Evolutionary conservation across 257 asterid species (phyloP).

Genomic region (Verbena officinalis): DNA sequence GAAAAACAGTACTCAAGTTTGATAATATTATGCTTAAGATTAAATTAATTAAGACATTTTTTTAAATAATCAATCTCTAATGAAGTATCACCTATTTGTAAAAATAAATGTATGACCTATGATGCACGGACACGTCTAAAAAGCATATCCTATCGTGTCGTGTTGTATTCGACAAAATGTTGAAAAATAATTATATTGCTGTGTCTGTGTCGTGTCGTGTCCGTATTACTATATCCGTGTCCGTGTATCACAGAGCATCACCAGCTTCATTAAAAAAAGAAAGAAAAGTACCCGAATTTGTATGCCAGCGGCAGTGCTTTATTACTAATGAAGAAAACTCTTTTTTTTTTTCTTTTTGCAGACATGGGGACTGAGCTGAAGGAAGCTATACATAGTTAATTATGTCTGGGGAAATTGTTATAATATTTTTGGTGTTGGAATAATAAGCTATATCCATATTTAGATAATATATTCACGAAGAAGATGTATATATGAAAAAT

Average conservation of each 20-base stretch:
- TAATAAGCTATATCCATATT: too few relatives aligned
- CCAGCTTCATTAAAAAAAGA: too few relatives aligned
- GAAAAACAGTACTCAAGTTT: neutral
- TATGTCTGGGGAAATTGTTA: too few relatives aligned
- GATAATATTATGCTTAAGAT: neutral
- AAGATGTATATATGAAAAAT: too few relatives aligned
- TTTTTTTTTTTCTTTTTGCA: slow-evolving; percentile 35
- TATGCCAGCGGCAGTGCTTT: too few relatives aligned
- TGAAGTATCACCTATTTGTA: neutral
- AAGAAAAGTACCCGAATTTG: too few relatives aligned
- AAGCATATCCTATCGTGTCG: too few relatives aligned
- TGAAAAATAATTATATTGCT: too few relatives aligned
- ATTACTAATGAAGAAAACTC: neutral
- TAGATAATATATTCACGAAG: too few relatives aligned
- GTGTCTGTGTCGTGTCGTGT: neutral
- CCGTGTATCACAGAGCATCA: neutral
- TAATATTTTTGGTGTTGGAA: too few relatives aligned
- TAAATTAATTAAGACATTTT: neutral
- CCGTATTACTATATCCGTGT: neutral
- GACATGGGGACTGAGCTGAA: slow-evolving; percentile 70
- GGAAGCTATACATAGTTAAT: neutral
- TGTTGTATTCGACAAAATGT: too few relatives aligned
- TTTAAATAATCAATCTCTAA: neutral
- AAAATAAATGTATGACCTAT: neutral
- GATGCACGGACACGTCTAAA: too few relatives aligned